Base-by-base conservation (phyloP, 768 basidiomycete species). In the Amanita brunnescens region DNA sequence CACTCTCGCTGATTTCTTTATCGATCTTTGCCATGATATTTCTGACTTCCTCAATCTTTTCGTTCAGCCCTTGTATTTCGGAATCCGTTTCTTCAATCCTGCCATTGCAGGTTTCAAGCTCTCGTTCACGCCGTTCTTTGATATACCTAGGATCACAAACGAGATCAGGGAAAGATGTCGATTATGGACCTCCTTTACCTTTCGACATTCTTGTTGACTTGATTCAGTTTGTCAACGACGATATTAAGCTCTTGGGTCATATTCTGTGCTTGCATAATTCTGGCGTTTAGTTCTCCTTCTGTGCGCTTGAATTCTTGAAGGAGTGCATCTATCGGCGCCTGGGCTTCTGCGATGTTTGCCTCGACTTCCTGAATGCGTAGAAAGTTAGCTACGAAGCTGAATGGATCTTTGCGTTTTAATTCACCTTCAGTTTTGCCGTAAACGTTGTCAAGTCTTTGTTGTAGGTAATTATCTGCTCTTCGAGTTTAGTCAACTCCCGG, bases 1-100 rank as follows among this genome's bases (percentile, higher is more conserved):
- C 84, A 55, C 85, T 78, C 57, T 86, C 83, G 62, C 81, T 83
- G 62, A 92, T 82, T 61, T 92, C 87, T 61, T 81, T 83, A 59
- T 89, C 84, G 13, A 93, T 76, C 18, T 66, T 71, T 12, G 73
- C 70, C 24, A 91, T 77, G 26, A 58, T 61, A 46, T 65, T 65
- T 47, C 77, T 69, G 35, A 61, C 62, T 20, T 54, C 58, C 55
- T 75, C 73, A 18, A 79, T 69, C 46, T 64, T 59, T 43, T 56
- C 58, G 29, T 62, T 63, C 7, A 73, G 58, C 18, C 72, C 69
- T 24, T 60, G 57, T 49, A 75, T 66, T 46, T 73, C 69, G 5
- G 52, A 54, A 45, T 72, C 70, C 18, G 62, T 66, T 42, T 71
- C 62, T 51, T 72, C 75, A 10, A 90, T 76, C 49, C 73, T 71